Base-by-base conservation (phyloP, 1,139 yeast species). In the Chernovozyma aurita region DNA sequence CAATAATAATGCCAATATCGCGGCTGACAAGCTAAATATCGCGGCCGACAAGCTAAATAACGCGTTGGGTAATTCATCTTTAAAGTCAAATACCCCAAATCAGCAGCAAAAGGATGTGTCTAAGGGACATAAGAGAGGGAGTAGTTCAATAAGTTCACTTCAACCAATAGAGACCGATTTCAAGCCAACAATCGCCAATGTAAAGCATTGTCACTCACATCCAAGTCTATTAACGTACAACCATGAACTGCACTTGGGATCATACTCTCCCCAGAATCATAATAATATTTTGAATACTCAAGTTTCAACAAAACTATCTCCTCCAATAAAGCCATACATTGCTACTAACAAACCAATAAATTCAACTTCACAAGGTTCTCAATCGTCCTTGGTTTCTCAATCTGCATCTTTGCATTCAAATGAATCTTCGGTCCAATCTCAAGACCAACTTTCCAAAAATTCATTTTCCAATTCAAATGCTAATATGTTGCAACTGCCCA, bases 1-100 rank as follows among this genome's bases (percentile, higher is more conserved):
- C 4, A 38, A 30, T 7, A 40, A 42, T 14, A 41, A 50, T 6
- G 44, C 45, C n/a, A 26, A 45, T 3, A 34, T 50, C 18, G 28
- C 28, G 18, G 43, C 40, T 22, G 49, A 47, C 12, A 49, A 45
- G 30, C 35, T 52, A 12, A 45, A 49, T 18, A 41, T 37, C 17
- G 50, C 44, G 9, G 16, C 34, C 16, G 17, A 16, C 24, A 27
- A 20, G 24, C 13, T 26, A 25, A n/a, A n/a, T n/a, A 9, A 20
- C 9, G 22, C 22, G 22, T 20, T 20, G 9, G 22, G 22, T 20
- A 20, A 20, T 20, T 20, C 22, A 20, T 20, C 22, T 20, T 9
- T 9, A 20, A 20, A 20, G 8, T 20, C 22, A 7, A 9, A 9
- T 20, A 9, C 8, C 9, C 9, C 33, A 30, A 26, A 26, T 13